Percentiles rank a stretch among this genome's conserved stretches.
phyloP scores from a whole-genome alignment of 768 basidiomycete genomes.

The Butyriboletus loyo region DNA sequence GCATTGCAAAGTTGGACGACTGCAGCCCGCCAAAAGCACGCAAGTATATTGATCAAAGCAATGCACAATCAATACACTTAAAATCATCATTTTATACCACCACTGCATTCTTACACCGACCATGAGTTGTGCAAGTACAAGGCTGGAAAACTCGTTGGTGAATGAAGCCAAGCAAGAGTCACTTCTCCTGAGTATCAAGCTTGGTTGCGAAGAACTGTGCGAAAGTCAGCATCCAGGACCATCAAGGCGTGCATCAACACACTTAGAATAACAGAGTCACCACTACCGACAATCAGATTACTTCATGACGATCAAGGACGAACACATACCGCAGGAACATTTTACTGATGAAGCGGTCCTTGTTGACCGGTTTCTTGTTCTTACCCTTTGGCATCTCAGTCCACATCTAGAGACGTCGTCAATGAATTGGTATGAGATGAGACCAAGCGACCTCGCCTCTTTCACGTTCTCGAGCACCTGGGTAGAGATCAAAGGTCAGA shows the following conservation, averaged over 20 bases:
- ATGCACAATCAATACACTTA: not conserved
- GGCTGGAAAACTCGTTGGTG: not conserved
- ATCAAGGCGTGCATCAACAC: conserved; percentile 33
- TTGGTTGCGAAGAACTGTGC: conserved; percentile 72
- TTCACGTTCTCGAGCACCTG: conserved; percentile 99
- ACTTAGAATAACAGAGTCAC: conserved; percentile 98
- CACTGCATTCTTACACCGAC: not conserved
- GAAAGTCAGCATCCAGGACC: conserved; percentile 35
- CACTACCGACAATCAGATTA: conserved; percentile 45
- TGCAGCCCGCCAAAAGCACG: not conserved
- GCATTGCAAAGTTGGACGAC: not conserved
- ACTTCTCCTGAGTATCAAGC: conserved; percentile 36
- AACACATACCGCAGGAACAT: conserved; percentile 85
- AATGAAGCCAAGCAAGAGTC: not conserved
- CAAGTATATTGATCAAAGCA: conserved; percentile 2
- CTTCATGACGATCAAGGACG: not conserved
- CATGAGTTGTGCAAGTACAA: not conserved
- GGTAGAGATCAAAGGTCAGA: conserved; percentile 8
- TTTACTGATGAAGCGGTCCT: conserved; percentile 99
- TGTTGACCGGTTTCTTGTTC: conserved; percentile 98
- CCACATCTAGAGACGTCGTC: conserved; percentile 81
- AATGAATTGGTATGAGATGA: not conserved
- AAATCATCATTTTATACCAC: not conserved
- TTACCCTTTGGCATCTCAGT: conserved; percentile 97
- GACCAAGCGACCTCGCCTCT: conserved; percentile 55